Base-by-base conservation (phyloP, 2,329 filamentous ascomycete genomes). In the Cladophialophora chaetospira region DNA sequence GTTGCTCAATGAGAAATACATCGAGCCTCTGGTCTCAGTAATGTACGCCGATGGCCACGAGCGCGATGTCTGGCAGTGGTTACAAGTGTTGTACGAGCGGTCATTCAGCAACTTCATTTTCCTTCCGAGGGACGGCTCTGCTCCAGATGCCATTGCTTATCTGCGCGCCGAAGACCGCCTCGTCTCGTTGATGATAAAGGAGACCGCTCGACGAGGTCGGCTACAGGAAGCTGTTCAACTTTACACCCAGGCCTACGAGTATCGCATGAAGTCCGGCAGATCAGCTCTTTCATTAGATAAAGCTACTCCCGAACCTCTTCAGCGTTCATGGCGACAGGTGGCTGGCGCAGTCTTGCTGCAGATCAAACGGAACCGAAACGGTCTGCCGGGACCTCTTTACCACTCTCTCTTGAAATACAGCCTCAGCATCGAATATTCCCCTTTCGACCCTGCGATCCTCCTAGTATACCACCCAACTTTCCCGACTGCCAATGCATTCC, bases 381-480 rank as follows among this genome's bases (percentile, higher is more conserved):
- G 35, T 29, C 65, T 75, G 10, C 53, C 70, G 2, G 51, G 49
- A 1, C 31, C 67, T 11, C 44, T 69, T 6, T 77, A 72, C 53
- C 69, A 76, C 23, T 40, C 35, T n/a, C 4, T 60, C 11, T 23
- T 60, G 26, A 53, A 19, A 13, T 46, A 49, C 33, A 42, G 50
- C 21, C 25, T 57, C n/a, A 33, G 21, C 23, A 46, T 54, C 13
- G 45, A 50, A 10, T 26, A 35, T 28, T 57, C 58, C n/a, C 53
- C 48, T 36, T 60, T 70, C n/a, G 59, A 71, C 49, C 59, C 58
- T 4, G 65, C 68, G 15, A 65, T 69, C 8, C 63, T 73, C 25
- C 64, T 64, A 5, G 61, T 77, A 43, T 73, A 72, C 38, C 73
- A 76, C 56, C 75, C 75, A 2, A 67, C 65, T 4, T 48, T 67